Percentiles rank a stretch among this genome's conserved stretches.
These are phyloP conservation scores for Vararia minispora DNA, from an alignment of 768 basidiomycete species.

Conservation along the genomic window DNA sequence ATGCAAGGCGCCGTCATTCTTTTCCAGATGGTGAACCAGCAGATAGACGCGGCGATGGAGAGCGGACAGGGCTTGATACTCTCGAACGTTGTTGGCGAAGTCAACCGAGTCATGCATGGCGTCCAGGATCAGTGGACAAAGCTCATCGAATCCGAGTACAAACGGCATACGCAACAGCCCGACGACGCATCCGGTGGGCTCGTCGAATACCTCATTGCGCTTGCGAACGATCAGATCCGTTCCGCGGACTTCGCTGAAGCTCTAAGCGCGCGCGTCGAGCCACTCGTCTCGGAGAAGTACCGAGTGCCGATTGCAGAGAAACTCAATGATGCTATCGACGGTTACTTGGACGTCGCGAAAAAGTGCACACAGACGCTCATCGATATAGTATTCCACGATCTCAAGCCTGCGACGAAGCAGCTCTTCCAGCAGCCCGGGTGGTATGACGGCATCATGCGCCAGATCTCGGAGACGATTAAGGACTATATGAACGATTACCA, in stretches of 20 bases:
- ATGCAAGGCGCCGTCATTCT: conserved; percentile 86
- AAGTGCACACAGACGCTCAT: conserved; percentile 93
- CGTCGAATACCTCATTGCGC: conserved; percentile 91
- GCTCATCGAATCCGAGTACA: conserved; percentile 73
- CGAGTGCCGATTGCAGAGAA: conserved; percentile 69
- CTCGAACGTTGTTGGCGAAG: conserved; percentile 80
- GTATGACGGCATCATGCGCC: conserved; percentile 84
- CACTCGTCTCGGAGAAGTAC: conserved; percentile 91
- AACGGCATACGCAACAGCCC: conserved; percentile 78
- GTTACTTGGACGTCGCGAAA: conserved; percentile 96
- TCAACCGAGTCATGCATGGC: conserved; percentile 78
- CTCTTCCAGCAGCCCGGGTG: conserved; percentile 78
- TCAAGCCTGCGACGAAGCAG: conserved; percentile 75
- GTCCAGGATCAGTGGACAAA: conserved; percentile 85
- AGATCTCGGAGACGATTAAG: conserved; percentile 89
- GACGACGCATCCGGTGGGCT: conserved; percentile 82
- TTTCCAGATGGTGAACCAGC: conserved; percentile 98
- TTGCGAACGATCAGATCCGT: conserved; percentile 97
- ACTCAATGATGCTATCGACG: conserved; percentile 94
- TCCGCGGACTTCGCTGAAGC: conserved; percentile 90
- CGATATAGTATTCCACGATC: conserved; percentile 89
- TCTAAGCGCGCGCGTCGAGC: conserved; percentile 75
- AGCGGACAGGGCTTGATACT: conserved; percentile 93
- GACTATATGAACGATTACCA: conserved; percentile 98
- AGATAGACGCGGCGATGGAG: conserved; percentile 88